Evolutionary conservation across 345 rosid species (phyloP), one percentile per base, ranked within the genome.

Genomic region (Angophora floribunda): DNA sequence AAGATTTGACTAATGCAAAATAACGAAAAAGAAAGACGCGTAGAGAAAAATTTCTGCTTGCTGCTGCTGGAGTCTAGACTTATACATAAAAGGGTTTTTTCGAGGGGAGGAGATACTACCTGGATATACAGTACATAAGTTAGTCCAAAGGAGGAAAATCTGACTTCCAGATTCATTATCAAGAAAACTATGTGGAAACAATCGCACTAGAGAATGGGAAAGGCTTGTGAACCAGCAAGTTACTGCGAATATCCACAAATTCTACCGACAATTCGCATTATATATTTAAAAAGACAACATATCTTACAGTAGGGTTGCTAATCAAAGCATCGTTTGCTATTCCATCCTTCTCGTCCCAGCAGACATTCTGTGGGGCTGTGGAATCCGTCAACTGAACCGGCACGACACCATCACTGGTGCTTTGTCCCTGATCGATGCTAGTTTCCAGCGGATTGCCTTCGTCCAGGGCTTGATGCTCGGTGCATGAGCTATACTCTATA

Each of bases 241-340:
- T 17, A 65, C n/a, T 65, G 24, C 19, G 26, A 87, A 28, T 28
- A 15, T 13, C 51, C 28, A 45, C 44, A 87, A 63, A 53, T 63
- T 9, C 44, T 26, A 51, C 45, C 28, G 4, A 9, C 63, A 51
- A 59, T 87, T 44, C 78, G 59, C 85, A 85, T 59, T 36, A 36
- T 75, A 36, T 19, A 36, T 75, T 75, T 17, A 75, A 36, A 67
- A 36, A 36, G 82, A 75, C 49, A 22, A 75, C 49, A 19, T 41
- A 44, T 89, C 90, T 89, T 89, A 92, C 93, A 13, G 36, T 85
- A 53, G 85, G 63, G 86, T 7, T 44, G 63, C 75, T 67, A 61
- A 52, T 9, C 89, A 86, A 87, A 78, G 87, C 65, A 65, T 87
- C n/a, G 70, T 88, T 88, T 53, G 80, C 88, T 30, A 86, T 75